Conservation (phyloP, 2,329 filamentous ascomycete species). For the Sporothrix protearum region DNA sequence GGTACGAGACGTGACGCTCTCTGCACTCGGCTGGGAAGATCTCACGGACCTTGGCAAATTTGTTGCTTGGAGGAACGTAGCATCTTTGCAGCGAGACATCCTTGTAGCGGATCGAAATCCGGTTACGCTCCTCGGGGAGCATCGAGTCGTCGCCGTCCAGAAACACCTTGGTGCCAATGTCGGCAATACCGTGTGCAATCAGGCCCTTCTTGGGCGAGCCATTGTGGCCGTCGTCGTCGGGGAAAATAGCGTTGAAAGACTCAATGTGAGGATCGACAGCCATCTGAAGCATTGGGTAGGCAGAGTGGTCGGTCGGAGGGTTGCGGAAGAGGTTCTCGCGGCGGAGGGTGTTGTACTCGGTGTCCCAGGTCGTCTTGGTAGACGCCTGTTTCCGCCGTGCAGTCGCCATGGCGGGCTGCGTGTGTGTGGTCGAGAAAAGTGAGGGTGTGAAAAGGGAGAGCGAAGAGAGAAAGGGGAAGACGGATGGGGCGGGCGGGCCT, state of each 20-base stretch:
- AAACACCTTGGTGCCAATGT: constrained; percentile 86
- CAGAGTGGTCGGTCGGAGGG: constrained; percentile 80
- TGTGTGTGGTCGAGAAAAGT: neutral
- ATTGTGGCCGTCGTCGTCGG: constrained; percentile 56
- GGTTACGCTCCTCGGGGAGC: constrained; percentile 62
- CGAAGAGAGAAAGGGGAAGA: neutral
- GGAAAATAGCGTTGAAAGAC: constrained; percentile 88
- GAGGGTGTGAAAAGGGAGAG: neutral
- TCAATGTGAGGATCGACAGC: constrained; percentile 92
- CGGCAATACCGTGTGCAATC: constrained; percentile 70
- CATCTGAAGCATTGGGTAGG: constrained; percentile 79
- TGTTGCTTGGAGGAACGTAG: constrained; percentile 74
- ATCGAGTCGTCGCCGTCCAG: constrained; percentile 74
- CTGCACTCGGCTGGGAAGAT: constrained; percentile 90
- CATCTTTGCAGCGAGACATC: constrained; percentile 81
- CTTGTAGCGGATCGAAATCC: constrained; percentile 72
- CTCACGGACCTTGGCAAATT: constrained; percentile 76
- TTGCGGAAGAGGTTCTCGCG: constrained; percentile 86
- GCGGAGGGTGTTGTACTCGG: constrained; percentile 78
- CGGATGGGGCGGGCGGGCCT: neutral
- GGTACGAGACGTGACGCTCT: constrained; percentile 88
- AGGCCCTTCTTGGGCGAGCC: constrained; percentile 37
- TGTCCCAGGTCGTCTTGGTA: constrained; percentile 72
- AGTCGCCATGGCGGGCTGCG: constrained; percentile 21
- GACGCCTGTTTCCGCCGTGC: constrained; percentile 32